Conservation (phyloP, 352 stramenopile species). For the Phytophthora crassamura region DNA sequence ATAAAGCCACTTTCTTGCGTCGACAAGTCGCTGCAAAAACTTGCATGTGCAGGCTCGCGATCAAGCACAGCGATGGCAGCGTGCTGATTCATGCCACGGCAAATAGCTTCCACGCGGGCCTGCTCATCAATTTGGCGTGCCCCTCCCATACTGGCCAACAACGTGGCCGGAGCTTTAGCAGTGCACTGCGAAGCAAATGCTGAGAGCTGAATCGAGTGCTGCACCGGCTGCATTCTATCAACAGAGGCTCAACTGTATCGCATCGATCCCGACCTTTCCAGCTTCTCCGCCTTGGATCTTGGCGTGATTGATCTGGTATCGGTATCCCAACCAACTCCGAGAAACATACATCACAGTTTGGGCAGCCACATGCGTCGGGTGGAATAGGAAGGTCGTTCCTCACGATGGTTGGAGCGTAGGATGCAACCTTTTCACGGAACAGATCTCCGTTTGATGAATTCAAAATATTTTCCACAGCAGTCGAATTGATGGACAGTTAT, state of each 20-base stretch:
- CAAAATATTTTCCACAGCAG: conserved; percentile 4
- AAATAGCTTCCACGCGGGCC: neutral
- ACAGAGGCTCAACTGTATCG: neutral
- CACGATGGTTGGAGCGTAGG: conserved; percentile 2
- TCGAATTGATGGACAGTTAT: conserved; percentile 6
- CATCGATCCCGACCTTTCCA: neutral
- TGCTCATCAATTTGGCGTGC: conserved; percentile 5
- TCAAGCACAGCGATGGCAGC: neutral
- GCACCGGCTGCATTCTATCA: conserved; percentile 4
- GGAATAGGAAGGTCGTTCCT: conserved; percentile 6
- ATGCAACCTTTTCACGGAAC: neutral
- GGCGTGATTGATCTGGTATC: neutral
- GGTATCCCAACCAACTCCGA: neutral
- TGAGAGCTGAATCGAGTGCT: conserved; percentile 3
- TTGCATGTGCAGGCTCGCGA: neutral
- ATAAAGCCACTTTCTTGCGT: neutral
- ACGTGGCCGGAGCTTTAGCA: too few species aligned
- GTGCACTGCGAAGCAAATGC: conserved; percentile 7
- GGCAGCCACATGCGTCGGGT: neutral
- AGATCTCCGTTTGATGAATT: neutral
- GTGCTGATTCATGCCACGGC: neutral
- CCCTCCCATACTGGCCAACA: conserved; percentile 15
- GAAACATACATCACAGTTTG: neutral
- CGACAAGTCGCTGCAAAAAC: neutral
- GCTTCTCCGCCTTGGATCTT: neutral